Evolutionary conservation across 2,329 filamentous ascomycete genomes (phyloP).

Genomic region (Escovopsis sp.): DNA sequence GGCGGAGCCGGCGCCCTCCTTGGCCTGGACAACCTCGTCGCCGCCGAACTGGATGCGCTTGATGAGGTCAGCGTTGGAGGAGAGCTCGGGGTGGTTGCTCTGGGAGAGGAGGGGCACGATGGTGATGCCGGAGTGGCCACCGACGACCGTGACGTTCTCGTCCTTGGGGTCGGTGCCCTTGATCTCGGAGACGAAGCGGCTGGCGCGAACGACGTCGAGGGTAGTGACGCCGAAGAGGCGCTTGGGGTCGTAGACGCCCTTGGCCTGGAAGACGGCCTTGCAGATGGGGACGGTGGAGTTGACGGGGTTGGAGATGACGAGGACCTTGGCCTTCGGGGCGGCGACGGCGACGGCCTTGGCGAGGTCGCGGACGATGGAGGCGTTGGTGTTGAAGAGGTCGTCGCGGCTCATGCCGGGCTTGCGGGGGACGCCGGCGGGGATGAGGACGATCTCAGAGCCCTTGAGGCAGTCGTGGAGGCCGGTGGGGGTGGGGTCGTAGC

Average conservation of each 20-base stretch:
- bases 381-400: slow-evolving; percentile 99
- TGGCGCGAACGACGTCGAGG: slow-evolving; percentile 94
- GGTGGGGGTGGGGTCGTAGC: slow-evolving; percentile 63
- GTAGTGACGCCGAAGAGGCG: slow-evolving; percentile 98
- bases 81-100: slow-evolving; percentile 72
- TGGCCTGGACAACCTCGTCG: slow-evolving; percentile 98
- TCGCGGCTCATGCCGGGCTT: slow-evolving; percentile 99
- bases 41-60: slow-evolving; percentile 96
- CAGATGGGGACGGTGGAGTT: slow-evolving; percentile 99
- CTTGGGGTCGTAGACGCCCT: slow-evolving; percentile 97
- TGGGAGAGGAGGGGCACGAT: slow-evolving; percentile 97
- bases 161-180: slow-evolving; percentile 79
- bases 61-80: slow-evolving; percentile 64
- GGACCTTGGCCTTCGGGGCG: slow-evolving; percentile 81
- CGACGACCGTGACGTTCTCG: slow-evolving; percentile 91
- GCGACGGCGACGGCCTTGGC: slow-evolving; percentile 86
- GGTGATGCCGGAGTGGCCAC: slow-evolving; percentile 94
- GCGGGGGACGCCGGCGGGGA: slow-evolving; percentile 94
- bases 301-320: slow-evolving; percentile 98
- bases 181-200: slow-evolving; percentile 91
- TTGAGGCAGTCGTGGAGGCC: slow-evolving; percentile 69
- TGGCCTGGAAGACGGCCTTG: slow-evolving; percentile 90
- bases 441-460: slow-evolving; percentile 85
- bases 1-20: slow-evolving; percentile 92
- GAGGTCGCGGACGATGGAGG: slow-evolving; percentile 95